Evolutionary conservation across 2,329 filamentous ascomycete genomes (phyloP), one percentile per base, ranked within the genome.

Genomic region (Pseudogymnoascus sp.): DNA sequence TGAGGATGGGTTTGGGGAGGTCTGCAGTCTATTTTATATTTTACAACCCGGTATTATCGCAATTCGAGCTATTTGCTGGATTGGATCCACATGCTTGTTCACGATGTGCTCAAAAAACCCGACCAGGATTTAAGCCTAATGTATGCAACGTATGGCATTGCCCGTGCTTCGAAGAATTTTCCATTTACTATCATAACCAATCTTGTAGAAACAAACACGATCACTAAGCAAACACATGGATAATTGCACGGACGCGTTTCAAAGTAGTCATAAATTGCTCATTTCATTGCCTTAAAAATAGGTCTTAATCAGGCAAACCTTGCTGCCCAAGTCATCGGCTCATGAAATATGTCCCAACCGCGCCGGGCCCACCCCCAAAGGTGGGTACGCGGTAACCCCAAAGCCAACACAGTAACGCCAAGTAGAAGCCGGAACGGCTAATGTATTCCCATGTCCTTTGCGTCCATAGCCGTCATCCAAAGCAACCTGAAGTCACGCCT

Each of bases 331-430:
- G 47, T 53, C 47, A 12, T 53, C 47, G 15, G 28, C n/a, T 18
- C 28, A 33, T 53, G 39, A 53, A 53, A 53, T 12, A 33, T 35
- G 47, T 53, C 47, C 47, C 33, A 53, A 33, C 28, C 20, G 47
- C 47, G 47, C 47, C 47, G 20, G 28, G n/a, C 9, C 28, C 39
- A 11, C 15, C 41, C 14, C 41, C 47, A 9, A 53, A 33, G 15
- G 47, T 53, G 9, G 47, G 47, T 53, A 53, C 28, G 47, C 33
- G 28, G 47, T 35, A 53, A 2, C 28, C 9, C 28, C 15, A 20
- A 53, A 53, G 47, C 47, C 28, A 33, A 53, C n/a, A 18, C 47
- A 53, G 47, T 53, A 53, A 53, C 47, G 47, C 47, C 47, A 20
- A 53, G 43, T 30, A 30, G 47, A 53, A 20, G 47, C 47, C 28